Percentiles rank a stretch among this genome's conserved stretches.
Conservation (phyloP, 2,329 filamentous ascomycete genomes). For the Xylaria sp. region DNA sequence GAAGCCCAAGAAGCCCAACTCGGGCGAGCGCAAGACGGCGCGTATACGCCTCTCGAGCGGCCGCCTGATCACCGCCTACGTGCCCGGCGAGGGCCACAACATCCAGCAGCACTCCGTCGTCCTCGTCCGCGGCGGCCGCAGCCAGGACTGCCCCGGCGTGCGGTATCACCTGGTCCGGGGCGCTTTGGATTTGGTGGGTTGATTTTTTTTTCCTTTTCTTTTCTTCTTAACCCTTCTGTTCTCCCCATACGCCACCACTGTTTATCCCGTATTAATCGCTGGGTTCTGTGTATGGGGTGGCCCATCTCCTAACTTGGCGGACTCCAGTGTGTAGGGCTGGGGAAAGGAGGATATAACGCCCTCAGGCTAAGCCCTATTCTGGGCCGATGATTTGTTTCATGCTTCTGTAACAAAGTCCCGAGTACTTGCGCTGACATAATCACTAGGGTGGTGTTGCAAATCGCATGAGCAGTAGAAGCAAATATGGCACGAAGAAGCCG, state of each 20-base stretch:
- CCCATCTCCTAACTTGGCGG: too few relatives aligned
- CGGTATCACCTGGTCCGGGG: constrained; percentile 92
- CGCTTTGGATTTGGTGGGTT: constrained; percentile 85
- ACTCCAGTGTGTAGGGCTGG: too few relatives aligned
- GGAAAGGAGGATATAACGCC: neutral
- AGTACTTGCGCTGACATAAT: constrained; percentile 15
- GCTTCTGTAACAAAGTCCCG: too few relatives aligned
- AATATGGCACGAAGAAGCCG: constrained; percentile 98
- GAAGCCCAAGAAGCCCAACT: constrained; percentile 98
- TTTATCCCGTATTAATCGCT: too few relatives aligned
- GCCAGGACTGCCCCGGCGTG: constrained; percentile 98
- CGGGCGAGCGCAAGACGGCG: constrained; percentile 92
- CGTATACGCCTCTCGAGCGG: constrained; percentile 88
- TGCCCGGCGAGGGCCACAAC: constrained; percentile 97
- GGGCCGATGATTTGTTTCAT: neutral
- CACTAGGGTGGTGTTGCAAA: constrained; percentile 84
- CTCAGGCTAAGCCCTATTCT: neutral
- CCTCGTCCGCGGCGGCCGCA: constrained; percentile 87
- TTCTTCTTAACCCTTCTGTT: neutral
- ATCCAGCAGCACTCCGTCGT: constrained; percentile 99
- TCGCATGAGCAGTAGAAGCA: constrained; percentile 82
- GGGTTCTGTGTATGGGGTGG: too few relatives aligned
- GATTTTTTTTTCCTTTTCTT: neutral
- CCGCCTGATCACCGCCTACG: constrained; percentile 87
- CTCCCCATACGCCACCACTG: neutral